Evolutionary conservation across 257 asterid genomes (phyloP).

Genomic region (Euphrasia confusa): DNA sequence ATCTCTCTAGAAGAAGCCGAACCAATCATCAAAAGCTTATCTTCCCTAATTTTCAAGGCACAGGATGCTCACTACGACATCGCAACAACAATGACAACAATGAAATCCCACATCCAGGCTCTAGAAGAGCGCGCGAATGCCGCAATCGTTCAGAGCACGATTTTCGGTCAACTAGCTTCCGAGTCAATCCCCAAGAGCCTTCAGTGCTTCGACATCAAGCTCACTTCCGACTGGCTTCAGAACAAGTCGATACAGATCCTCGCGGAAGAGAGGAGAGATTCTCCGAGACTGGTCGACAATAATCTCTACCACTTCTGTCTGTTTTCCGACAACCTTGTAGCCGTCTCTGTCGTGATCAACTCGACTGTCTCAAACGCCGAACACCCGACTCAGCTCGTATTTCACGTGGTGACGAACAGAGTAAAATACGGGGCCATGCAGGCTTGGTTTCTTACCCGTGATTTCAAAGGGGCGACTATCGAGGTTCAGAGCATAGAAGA

Average conservation of each 20-base stretch:
- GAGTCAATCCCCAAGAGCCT: constrained; percentile 75
- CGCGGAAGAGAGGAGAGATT: constrained; percentile 57
- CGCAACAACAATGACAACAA: constrained; percentile 73
- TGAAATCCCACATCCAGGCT: constrained; percentile 84
- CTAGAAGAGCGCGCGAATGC: constrained; percentile 72
- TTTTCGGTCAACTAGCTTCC: constrained; percentile 66
- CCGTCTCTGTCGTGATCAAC: constrained; percentile 74
- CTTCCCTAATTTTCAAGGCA: constrained; percentile 76
- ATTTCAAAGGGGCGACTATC: constrained; percentile 64
- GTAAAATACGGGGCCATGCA: constrained; percentile 72
- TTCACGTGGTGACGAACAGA: constrained; percentile 73
- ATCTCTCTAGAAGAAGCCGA: constrained; percentile 77
- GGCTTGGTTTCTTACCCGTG: constrained; percentile 72
- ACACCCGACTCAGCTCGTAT: constrained; percentile 79
- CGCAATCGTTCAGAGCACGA: constrained; percentile 58
- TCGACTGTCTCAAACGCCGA: constrained; percentile 74
- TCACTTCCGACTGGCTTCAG: constrained; percentile 61
- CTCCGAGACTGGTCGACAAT: constrained; percentile 72
- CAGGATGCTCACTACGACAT: constrained; percentile 82
- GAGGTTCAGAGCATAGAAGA: constrained; percentile 70
- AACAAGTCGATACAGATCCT: constrained; percentile 40
- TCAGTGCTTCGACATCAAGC: constrained; percentile 65
- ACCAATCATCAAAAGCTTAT: constrained; percentile 61
- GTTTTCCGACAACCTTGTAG: constrained; percentile 77
- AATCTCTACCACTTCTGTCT: constrained; percentile 82